These are phyloP conservation scores for Nakazawaea anatomiae DNA, from an alignment of 805 yeast genomes.

Conservation along the genomic window DNA sequence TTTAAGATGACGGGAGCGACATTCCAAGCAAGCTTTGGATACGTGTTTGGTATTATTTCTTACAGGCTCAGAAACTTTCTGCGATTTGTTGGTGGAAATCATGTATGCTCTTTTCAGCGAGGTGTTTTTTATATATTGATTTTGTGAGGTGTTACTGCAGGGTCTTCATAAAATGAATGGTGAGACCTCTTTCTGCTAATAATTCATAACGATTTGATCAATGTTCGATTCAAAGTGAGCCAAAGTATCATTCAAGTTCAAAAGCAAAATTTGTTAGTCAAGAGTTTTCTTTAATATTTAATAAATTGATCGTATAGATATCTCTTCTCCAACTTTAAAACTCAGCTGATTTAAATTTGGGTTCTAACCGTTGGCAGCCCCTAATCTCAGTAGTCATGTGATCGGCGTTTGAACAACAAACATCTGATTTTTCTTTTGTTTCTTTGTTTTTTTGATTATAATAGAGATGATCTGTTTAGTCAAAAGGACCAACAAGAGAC, in stretches of 20 bases:
- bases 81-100: neutral
- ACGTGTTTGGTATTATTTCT: conserved; percentile 30
- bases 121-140: neutral
- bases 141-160: neutral
- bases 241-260: too few relatives aligned
- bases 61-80: neutral
- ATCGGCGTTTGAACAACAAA: neutral
- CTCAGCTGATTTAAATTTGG: neutral
- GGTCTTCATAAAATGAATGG: neutral
- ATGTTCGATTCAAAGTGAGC: too few relatives aligned
- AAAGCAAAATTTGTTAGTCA: too few relatives aligned
- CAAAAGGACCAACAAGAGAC: neutral
- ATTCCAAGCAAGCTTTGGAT: conserved; percentile 44
- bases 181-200: too few relatives aligned
- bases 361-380: neutral
- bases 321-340: neutral
- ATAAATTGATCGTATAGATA: neutral
- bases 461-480: too few relatives aligned
- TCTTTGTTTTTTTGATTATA: too few relatives aligned
- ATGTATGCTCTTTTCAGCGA: neutral
- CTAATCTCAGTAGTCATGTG: neutral
- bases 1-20: conserved; percentile 44
- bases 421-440: neutral
- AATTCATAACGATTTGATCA: too few relatives aligned
- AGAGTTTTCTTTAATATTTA: neutral